These are phyloP conservation scores for Trypanosomatidae sp. DNA, from an alignment of 208 protist genomes.

Conservation along the genomic window DNA sequence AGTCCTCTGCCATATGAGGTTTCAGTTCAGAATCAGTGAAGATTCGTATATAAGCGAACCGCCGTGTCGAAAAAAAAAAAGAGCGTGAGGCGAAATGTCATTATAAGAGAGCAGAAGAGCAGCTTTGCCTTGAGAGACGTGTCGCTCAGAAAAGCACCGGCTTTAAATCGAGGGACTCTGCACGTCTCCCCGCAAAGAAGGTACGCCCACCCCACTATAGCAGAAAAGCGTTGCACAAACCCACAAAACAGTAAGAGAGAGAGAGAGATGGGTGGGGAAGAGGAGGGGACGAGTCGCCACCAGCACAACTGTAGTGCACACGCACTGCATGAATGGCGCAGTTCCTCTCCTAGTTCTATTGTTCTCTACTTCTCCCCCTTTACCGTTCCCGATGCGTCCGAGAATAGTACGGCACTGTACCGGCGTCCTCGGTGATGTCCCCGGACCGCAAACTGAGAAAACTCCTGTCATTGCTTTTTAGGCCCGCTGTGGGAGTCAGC, in stretches of 20 bases:
- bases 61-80: background rate
- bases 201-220: background rate
- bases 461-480: constrained; percentile 7
- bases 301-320: background rate
- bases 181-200: background rate
- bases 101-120: background rate
- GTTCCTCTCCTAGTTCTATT: background rate
- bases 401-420: constrained; percentile 12
- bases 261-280: background rate
- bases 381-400: constrained; percentile 1
- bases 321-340: background rate
- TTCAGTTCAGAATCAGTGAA: background rate
- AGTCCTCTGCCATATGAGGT: background rate
- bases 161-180: background rate
- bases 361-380: background rate
- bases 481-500: constrained; percentile 4
- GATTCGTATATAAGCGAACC: background rate
- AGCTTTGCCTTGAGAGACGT: background rate
- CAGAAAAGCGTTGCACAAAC: background rate
- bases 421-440: constrained; percentile 5
- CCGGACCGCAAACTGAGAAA: background rate
- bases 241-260: background rate
- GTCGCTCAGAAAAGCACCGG: background rate
- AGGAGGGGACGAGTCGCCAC: background rate
- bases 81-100: background rate